A percentile compares a stretch with the other conserved stretches of the same genome.
phyloP scores from a whole-genome alignment of 805 yeast genomes.

The Ogataea methanolica region DNA sequence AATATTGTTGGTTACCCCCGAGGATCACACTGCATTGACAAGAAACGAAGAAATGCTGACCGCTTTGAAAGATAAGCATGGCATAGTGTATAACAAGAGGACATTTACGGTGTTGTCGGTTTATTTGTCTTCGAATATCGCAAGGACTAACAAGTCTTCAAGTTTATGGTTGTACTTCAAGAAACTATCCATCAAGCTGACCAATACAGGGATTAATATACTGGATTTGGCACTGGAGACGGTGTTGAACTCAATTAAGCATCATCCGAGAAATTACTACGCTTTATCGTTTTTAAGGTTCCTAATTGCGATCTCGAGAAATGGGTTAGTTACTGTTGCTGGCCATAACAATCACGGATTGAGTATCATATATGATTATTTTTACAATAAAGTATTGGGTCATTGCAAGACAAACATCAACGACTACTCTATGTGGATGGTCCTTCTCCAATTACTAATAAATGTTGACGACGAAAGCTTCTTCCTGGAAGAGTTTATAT shows the following conservation, averaged over 20 bases:
- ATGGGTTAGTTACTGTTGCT: background rate
- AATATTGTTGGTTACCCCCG: constrained; percentile 25
- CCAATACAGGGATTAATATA: background rate
- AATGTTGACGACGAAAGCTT: constrained; percentile 8
- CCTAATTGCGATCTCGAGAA: constrained; percentile 9
- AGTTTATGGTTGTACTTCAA: constrained; percentile 28
- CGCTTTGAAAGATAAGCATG: background rate
- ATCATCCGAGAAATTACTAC: constrained; percentile 45
- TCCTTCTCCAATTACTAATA: constrained; percentile 8
- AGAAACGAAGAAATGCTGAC: constrained; percentile 6
- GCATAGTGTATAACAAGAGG: background rate
- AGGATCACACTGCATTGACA: constrained; percentile 22
- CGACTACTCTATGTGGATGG: constrained; percentile 23
- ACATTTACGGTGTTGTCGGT: constrained; percentile 5
- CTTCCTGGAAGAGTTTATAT: constrained; percentile 6
- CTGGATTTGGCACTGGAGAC: constrained; percentile 4
- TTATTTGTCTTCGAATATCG: constrained; percentile 21
- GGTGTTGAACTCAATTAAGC: constrained; percentile 31
- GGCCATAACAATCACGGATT: background rate
- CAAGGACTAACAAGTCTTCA: constrained; percentile 32
- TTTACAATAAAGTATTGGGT: constrained; percentile 1
- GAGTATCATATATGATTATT: background rate
- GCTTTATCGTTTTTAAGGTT: constrained; percentile 37
- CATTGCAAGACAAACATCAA: constrained; percentile 10
- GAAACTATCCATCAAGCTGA: constrained; percentile 4